phyloP scores from a whole-genome alignment of 2,329 filamentous ascomycete genomes.

The Eutypa lata region DNA sequence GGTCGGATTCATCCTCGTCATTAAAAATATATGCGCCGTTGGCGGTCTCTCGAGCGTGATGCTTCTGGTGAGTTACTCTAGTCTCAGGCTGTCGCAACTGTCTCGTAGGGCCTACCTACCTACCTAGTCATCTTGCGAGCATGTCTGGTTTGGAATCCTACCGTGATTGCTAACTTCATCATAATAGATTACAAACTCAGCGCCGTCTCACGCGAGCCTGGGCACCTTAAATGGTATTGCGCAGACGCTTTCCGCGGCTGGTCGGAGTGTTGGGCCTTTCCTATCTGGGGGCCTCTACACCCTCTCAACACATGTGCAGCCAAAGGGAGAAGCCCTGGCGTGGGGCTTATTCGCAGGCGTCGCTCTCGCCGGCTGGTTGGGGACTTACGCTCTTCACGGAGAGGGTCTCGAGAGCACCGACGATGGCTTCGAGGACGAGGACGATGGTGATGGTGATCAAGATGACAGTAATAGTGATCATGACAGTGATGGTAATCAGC shows the following conservation, averaged over 20 bases:
- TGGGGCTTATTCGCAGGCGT: constrained; percentile 88
- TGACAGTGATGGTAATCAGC: neutral
- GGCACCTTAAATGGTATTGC: constrained; percentile 91
- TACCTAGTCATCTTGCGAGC: no score
- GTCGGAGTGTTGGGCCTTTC: constrained; percentile 84
- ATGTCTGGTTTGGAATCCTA: no score
- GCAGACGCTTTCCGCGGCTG: constrained; percentile 88
- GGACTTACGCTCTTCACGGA: constrained; percentile 75
- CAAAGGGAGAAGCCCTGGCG: constrained; percentile 79
- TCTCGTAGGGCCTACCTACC: no score
- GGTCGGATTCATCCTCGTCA: constrained; percentile 72
- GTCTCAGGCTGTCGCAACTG: neutral
- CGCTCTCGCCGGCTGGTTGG: constrained; percentile 73
- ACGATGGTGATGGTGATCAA: constrained; percentile 21
- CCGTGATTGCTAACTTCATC: neutral
- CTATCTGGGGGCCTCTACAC: constrained; percentile 85
- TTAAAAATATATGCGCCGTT: constrained; percentile 89
- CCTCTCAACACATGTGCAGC: constrained; percentile 66
- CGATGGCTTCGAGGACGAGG: constrained; percentile 34
- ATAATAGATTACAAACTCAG: constrained; percentile 79
- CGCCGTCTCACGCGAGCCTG: constrained; percentile 78
- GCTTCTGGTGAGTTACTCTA: constrained; percentile 62
- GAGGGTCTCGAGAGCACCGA: constrained; percentile 58
- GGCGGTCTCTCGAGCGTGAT: constrained; percentile 87
- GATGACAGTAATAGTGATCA: constrained; percentile 1